A percentile compares a stretch with the other conserved stretches of the same genome.
Conservation (phyloP, 352 stramenopile species). For the Phytophthora brassicae region DNA sequence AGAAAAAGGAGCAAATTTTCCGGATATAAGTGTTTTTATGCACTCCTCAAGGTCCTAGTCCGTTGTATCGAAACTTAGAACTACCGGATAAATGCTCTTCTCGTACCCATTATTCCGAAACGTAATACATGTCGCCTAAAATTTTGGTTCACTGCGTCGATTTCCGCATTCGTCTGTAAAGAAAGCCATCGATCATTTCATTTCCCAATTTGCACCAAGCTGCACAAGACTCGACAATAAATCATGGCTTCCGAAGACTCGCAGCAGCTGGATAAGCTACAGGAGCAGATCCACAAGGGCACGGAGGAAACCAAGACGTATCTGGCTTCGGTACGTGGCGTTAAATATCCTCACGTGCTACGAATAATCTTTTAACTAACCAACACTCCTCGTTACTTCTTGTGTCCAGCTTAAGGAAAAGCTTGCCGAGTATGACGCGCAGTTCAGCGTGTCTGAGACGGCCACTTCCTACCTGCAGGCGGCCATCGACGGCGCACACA, state of each 20-base stretch:
- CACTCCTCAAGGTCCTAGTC: too few species aligned
- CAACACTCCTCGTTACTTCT: not conserved
- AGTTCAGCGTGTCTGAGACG: slow-evolving; percentile 75
- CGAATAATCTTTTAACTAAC: not conserved
- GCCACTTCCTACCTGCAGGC: slow-evolving; percentile 65
- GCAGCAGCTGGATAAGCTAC: slow-evolving; percentile 60
- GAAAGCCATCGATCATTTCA: slow-evolving; percentile 11
- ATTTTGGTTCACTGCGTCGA: slow-evolving; percentile 17
- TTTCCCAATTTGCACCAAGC: slow-evolving; percentile 6
- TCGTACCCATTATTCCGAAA: not conserved
- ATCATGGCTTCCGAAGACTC: slow-evolving; percentile 25
- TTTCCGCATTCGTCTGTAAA: not conserved
- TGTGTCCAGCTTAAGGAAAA: slow-evolving; percentile 45
- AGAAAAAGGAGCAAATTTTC: too few species aligned
- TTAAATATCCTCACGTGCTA: not conserved
- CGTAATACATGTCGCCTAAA: not conserved
- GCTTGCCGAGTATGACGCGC: slow-evolving; percentile 62
- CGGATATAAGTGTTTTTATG: too few species aligned
- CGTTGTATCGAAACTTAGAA: too few species aligned
- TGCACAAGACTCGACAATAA: not conserved
- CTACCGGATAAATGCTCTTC: slow-evolving; percentile 1
- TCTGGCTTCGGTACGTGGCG: slow-evolving; percentile 38
- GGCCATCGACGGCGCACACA: slow-evolving; percentile 64
- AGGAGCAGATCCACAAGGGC: slow-evolving; percentile 69
- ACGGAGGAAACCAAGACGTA: slow-evolving; percentile 80